Conservation (phyloP, 2,329 filamentous ascomycete genomes). For the Penicillium verrucosum region DNA sequence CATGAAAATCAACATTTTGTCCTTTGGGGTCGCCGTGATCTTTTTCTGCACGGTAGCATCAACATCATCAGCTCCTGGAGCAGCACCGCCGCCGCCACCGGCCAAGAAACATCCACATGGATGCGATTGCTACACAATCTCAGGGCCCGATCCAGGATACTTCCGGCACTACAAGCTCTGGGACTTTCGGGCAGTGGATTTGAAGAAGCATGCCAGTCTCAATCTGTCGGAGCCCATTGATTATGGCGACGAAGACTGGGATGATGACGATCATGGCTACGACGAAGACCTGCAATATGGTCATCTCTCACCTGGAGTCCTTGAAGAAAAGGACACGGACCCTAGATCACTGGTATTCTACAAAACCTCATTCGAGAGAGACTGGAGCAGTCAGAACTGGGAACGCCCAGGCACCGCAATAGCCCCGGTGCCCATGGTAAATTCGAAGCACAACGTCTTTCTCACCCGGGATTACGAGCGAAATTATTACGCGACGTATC, state of each 20-base stretch:
- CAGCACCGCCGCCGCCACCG: not conserved
- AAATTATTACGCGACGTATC: slow-evolving; percentile 36
- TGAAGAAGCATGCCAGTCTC: slow-evolving; percentile 26
- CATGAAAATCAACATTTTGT: slow-evolving; percentile 9
- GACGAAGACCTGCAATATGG: slow-evolving; percentile 5
- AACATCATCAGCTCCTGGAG: not conserved
- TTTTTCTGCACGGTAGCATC: slow-evolving; percentile 2
- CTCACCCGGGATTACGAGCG: slow-evolving; percentile 32
- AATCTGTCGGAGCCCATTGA: slow-evolving; percentile 12
- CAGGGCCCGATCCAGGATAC: slow-evolving; percentile 43
- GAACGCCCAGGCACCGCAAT: slow-evolving; percentile 37
- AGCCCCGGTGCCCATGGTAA: slow-evolving; percentile 44
- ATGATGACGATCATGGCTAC: slow-evolving; percentile 8
- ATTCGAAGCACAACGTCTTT: slow-evolving; percentile 49
- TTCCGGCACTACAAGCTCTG: slow-evolving; percentile 53
- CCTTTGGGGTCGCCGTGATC: slow-evolving; percentile 6
- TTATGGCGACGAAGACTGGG: slow-evolving; percentile 16
- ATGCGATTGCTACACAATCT: slow-evolving; percentile 50
- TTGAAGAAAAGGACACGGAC: slow-evolving; percentile 4
- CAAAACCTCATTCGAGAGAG: slow-evolving; percentile 31
- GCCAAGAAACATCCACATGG: slow-evolving; percentile 17
- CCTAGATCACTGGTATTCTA: slow-evolving; percentile 31
- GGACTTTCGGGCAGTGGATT: slow-evolving; percentile 48
- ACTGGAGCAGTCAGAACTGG: slow-evolving; percentile 48
- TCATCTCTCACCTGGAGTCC: not conserved